A percentile compares a stretch with the other conserved stretches of the same genome.
phyloP scores from a whole-genome alignment of 2,329 filamentous ascomycete species.

The Moelleriella libera region DNA sequence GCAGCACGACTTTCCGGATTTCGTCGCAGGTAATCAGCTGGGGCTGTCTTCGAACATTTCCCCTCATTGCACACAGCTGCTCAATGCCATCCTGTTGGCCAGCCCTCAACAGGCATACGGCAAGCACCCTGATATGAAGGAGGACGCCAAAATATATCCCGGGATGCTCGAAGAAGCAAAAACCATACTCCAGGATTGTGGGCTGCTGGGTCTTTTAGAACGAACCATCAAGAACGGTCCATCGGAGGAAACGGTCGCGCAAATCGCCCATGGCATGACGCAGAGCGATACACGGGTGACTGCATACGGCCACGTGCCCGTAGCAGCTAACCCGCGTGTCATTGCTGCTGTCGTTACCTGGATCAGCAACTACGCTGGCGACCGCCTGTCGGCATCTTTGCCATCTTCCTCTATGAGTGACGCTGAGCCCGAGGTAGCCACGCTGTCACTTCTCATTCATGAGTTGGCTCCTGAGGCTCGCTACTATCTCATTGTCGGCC shows the following conservation, averaged over 20 bases:
- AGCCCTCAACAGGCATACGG: constrained; percentile 51
- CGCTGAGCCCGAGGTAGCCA: constrained; percentile 42
- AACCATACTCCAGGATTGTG: constrained; percentile 35
- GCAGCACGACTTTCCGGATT: constrained; percentile 91
- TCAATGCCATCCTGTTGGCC: constrained; percentile 77
- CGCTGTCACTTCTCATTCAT: constrained; percentile 64
- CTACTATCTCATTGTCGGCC: constrained; percentile 71
- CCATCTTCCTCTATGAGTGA: constrained; percentile 35
- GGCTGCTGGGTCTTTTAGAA: constrained; percentile 45
- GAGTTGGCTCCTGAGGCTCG: constrained; percentile 64
- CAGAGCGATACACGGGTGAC: constrained; percentile 42
- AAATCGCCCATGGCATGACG: constrained; percentile 61
- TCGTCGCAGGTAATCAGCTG: constrained; percentile 76
- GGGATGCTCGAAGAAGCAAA: constrained; percentile 49
- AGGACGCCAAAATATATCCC: constrained; percentile 58
- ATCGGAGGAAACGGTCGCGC: constrained; percentile 59
- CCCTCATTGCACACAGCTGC: constrained; percentile 70
- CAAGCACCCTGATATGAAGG: constrained; percentile 58
- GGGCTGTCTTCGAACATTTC: constrained; percentile 71
- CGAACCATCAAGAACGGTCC: constrained; percentile 46
- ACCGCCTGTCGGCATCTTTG: constrained; percentile 41
- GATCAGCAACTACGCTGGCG: constrained; percentile 59
- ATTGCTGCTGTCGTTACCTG: constrained; percentile 77
- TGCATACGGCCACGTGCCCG: constrained; percentile 50
- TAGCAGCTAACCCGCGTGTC: constrained; percentile 55